Conservation (phyloP, 75 land plant species). For the Picea glauca region DNA sequence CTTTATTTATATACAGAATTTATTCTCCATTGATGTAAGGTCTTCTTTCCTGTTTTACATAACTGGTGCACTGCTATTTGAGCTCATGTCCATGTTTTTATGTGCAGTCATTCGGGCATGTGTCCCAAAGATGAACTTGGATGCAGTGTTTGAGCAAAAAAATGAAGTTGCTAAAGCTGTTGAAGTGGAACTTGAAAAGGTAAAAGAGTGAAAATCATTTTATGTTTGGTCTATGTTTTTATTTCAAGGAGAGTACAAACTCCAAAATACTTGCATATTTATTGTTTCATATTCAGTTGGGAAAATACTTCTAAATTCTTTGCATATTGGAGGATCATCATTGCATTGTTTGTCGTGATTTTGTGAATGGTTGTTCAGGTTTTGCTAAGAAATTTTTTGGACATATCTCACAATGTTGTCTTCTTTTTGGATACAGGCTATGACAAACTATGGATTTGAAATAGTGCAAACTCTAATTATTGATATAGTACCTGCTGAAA, state of each 20-base stretch:
- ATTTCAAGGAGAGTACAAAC: background rate
- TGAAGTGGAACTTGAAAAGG: slow-evolving; percentile 59
- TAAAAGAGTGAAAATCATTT: background rate
- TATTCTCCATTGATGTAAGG: background rate
- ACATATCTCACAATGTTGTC: too few species aligned
- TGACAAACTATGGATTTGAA: slow-evolving; percentile 88
- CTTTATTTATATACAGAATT: background rate
- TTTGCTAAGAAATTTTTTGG: too few species aligned
- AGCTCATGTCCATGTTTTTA: background rate
- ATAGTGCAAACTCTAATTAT: slow-evolving; percentile 94
- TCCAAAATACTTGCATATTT: background rate
- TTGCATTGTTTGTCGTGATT: background rate
- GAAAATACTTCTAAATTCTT: background rate
- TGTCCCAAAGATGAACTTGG: slow-evolving; percentile 58
- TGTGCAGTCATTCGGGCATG: slow-evolving; percentile 52
- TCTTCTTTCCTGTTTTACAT: background rate
- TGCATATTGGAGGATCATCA: background rate
- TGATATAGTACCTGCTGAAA: slow-evolving; percentile 83
- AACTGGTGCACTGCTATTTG: background rate
- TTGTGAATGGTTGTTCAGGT: background rate
- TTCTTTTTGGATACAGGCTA: slow-evolving; percentile 45
- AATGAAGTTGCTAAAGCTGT: slow-evolving; percentile 55
- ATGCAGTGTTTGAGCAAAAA: slow-evolving; percentile 68
- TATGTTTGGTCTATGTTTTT: background rate
- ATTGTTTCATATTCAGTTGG: background rate